Evolutionary conservation across 257 asterid genomes (phyloP).

Genomic region (Nicotiana paniculata): DNA sequence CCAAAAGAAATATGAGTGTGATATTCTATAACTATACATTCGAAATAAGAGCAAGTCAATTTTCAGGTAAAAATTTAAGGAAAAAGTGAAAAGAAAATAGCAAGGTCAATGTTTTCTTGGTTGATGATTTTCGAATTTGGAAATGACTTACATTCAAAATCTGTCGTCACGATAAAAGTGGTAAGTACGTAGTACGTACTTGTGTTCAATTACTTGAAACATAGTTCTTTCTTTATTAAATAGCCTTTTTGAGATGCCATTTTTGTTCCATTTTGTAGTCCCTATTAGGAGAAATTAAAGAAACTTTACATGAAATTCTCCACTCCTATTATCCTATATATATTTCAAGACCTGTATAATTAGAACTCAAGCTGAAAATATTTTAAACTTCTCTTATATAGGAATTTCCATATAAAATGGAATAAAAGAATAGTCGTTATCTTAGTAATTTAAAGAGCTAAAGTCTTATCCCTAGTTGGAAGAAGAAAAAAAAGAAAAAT

Average conservation of each 20-base stretch:
- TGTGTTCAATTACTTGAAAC: neutral
- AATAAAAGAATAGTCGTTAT: neutral
- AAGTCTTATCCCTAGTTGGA: neutral
- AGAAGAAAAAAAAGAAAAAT: too few species aligned
- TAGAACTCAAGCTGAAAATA: neutral
- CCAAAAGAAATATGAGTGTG: too few species aligned
- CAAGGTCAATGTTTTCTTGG: too few species aligned
- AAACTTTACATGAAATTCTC: neutral
- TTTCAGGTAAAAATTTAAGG: too few species aligned
- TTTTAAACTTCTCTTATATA: neutral
- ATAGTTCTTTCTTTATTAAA: too few species aligned
- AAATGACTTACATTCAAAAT: too few species aligned
- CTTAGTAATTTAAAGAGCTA: neutral
- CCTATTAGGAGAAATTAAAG: neutral
- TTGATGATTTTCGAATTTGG: too few species aligned
- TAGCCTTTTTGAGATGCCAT: neutral
- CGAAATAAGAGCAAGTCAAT: too few species aligned
- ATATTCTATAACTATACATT: too few species aligned
- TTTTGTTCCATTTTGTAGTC: neutral
- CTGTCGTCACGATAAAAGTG: too few species aligned
- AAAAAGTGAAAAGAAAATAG: too few species aligned
- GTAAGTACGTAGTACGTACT: too few species aligned
- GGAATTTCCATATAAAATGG: neutral
- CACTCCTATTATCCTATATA: neutral
- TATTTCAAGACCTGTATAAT: neutral